phyloP scores from a whole-genome alignment of 2,329 filamentous ascomycete genomes.

The Apiospora rasikravindrae region DNA sequence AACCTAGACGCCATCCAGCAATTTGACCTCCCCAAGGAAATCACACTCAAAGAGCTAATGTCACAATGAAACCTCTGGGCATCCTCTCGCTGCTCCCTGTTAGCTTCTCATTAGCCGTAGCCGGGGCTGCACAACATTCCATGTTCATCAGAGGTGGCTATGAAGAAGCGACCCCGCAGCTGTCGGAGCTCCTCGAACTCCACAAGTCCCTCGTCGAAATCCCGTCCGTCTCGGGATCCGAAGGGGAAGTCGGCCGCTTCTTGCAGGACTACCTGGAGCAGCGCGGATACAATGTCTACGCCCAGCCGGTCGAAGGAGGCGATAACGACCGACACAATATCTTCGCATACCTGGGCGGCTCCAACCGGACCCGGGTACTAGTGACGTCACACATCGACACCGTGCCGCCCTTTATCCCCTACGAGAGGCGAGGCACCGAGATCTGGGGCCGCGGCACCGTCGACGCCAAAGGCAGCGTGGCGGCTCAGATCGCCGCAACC shows the following conservation, averaged over 20 bases:
- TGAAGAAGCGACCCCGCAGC: neutral
- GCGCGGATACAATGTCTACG: neutral
- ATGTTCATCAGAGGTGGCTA: neutral
- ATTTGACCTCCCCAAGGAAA: too few relatives aligned
- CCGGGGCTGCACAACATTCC: neutral
- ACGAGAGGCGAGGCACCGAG: constrained; percentile 26
- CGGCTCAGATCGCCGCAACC: constrained; percentile 61
- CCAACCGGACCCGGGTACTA: constrained; percentile 54
- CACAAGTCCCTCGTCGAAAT: constrained; percentile 4
- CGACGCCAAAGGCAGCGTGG: constrained; percentile 41
- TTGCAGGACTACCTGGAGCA: neutral
- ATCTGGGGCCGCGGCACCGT: constrained; percentile 22
- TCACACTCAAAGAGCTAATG: too few relatives aligned
- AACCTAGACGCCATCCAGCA: too few relatives aligned
- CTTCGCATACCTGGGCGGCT: constrained; percentile 60
- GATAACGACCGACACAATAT: constrained; percentile 54
- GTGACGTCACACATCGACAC: constrained; percentile 70
- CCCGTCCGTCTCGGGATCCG: neutral
- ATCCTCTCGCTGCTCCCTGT: neutral
- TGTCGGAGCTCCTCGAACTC: neutral
- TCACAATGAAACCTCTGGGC: neutral
- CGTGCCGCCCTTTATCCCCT: constrained; percentile 56
- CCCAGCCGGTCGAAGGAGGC: neutral
- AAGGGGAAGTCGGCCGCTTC: neutral
- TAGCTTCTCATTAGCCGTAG: neutral